These are phyloP conservation scores for Tirmania nivea DNA, from an alignment of 495 filamentous ascomycete species.

Conservation along the genomic window DNA sequence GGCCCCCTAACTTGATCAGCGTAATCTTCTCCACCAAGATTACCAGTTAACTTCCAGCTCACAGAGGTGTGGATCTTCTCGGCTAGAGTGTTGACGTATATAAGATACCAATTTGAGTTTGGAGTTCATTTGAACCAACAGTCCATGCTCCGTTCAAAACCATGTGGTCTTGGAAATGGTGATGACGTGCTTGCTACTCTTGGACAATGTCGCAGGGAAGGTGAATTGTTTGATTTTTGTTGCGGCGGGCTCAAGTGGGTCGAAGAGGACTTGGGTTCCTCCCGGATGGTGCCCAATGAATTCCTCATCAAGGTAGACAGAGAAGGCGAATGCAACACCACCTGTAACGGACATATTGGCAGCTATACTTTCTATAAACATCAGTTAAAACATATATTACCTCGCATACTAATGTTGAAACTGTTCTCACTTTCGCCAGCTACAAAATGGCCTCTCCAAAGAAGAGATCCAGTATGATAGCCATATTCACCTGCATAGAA, in stretches of 20 bases:
- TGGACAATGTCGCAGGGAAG: conserved; percentile 31
- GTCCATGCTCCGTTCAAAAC: conserved; percentile 42
- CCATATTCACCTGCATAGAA: conserved; percentile 56
- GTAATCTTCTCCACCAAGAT: conserved; percentile 50
- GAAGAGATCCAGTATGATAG: conserved; percentile 42
- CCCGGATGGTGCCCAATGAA: conserved; percentile 38
- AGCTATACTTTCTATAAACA: too few relatives aligned
- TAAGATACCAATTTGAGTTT: conserved; percentile 47
- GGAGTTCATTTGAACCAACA: conserved; percentile 40
- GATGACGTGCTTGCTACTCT: conserved; percentile 32
- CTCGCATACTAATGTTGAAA: conserved; percentile 36
- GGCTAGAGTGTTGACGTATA: conserved; percentile 25
- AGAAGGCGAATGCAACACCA: conserved; percentile 27
- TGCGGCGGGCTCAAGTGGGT: conserved; percentile 22
- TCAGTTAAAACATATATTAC: conserved; percentile 26
- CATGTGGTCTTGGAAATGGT: conserved; percentile 57
- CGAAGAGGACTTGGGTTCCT: conserved; percentile 3
- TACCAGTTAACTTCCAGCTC: conserved; percentile 60
- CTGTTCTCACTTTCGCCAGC: conserved; percentile 38
- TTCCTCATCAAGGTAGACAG: conserved; percentile 34
- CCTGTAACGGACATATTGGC: too few relatives aligned
- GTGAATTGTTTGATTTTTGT: conserved; percentile 31
- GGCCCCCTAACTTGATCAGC: conserved; percentile 43
- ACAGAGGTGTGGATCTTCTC: conserved; percentile 23
- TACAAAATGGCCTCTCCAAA: conserved; percentile 53